Evolutionary conservation across 1,139 yeast genomes (phyloP), one percentile per base, ranked within the genome.

Genomic region (Candida anutae): DNA sequence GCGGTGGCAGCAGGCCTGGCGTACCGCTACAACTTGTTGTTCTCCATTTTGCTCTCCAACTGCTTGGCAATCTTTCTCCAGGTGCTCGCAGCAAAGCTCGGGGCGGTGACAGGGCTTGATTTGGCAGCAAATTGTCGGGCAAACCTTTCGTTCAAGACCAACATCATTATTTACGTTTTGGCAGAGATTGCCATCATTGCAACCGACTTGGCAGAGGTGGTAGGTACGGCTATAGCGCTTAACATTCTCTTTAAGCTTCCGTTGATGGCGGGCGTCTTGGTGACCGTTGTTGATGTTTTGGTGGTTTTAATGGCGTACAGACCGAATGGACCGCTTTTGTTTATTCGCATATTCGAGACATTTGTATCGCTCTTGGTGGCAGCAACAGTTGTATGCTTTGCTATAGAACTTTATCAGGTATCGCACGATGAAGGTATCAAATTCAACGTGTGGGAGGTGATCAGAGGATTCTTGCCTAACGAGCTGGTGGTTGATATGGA

Each of bases 1-100:
- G 90, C 94, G 21, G 95, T 90, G 17, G 80, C 95, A 5, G 94
- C 93, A 14, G 95, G 95, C 31, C 87, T 95, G 11, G 78, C 81
- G 27, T 88, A 79, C 54, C 77, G 82, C 50, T 90, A 84, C 56
- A 78, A 82, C 42, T 65, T 90, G 31, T 58, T 90, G 16, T 90
- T 90, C 49, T 77, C 85, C 30, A 74, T 90, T 8, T 66, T 87
- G 29, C 54, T 88, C 16, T 80, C 95, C 14, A 90, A 88, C 50
- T 62, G 90, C 34, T 74, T 90, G 53, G 98, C 97, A 2, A 81
- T 88, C 3, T 69, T 87, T 33, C 60, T 90, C 26, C 98, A 90
- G 55, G 71, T 83, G 25, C 62, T 88, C 21, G 83, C 94, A 31
- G 81, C 90, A 29, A 81, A 83, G 51, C 60, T 88, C 17, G 96